Base-by-base conservation (phyloP, 225 moss, liverwort and hornwort genomes). In the Physcomitrium patens region DNA sequence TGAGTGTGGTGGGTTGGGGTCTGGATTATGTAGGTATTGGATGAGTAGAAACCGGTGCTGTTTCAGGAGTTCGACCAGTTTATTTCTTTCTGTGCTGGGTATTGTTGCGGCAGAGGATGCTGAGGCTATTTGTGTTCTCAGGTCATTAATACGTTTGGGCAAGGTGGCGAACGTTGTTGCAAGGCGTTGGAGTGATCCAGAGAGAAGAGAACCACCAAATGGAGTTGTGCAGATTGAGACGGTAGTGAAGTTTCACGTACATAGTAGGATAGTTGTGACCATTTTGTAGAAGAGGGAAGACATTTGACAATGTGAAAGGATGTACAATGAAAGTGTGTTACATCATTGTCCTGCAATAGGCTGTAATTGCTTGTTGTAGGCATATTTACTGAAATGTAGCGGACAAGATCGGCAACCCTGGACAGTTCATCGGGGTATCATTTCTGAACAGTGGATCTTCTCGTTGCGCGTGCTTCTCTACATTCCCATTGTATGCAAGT, bases 171-270 rank as follows among this genome's bases (percentile, higher is more conserved):
- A 44, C 41, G 47, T 54, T 12, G 10, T 51, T 14, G 51, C 10
- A 14, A 12, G 0, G 28, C 28, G 61, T 61, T n/a, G 17, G 69
- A 42, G 44, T 37, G 1, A 23, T 53, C 46, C 19, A 43, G 51
- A 43, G 65, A 76, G 59, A 58, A 43, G 65, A 76, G 59, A 58
- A 50, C 70, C 75, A 57, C 43, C 42, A 65, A 63, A n/a, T 50
- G 56, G 64, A 13, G 63, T 26, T 76, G 80, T 80, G 80, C 75
- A 80, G 76, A 51, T 65, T 55, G 42, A 59, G 70, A 66, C 60
- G 75, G 69, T 55, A 70, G 41, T 60, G 69, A 43, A 73, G 70
- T 66, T 66, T 57, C 76, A 70, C 70, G 80, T 80, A 80, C 76
- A 66, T 76, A 80, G 15, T 60, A 55, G 71, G 70, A 16, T 65